Evolutionary conservation across 345 rosid genomes (phyloP).

Genomic region (Pseudoturritis turrita): DNA sequence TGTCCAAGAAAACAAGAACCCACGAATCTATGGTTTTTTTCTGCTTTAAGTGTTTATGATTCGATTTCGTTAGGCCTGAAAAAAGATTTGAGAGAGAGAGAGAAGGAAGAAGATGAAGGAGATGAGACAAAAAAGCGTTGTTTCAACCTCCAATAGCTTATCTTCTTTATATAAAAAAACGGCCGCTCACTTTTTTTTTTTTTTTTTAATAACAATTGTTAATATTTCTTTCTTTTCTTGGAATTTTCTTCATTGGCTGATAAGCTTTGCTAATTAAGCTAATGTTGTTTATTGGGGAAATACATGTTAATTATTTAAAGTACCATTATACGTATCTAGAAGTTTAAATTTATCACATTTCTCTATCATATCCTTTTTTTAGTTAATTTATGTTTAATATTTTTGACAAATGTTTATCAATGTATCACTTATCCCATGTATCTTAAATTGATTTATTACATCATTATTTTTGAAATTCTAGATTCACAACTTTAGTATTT

Average conservation of each 20-base stretch:
- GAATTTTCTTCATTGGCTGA: neutral
- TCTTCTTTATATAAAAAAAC: conserved; percentile 33
- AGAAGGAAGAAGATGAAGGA: neutral
- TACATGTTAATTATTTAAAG: conserved; percentile 11
- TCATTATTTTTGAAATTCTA: too few relatives aligned
- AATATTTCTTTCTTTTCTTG: conserved; percentile 1
- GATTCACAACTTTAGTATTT: too few relatives aligned
- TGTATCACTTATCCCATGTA: neutral
- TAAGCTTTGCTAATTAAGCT: neutral
- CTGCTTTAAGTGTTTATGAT: conserved; percentile 17
- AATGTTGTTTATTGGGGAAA: neutral
- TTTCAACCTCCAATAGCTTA: conserved; percentile 28
- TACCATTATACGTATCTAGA: neutral
- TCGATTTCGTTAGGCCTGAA: conserved; percentile 25
- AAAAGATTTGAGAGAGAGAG: conserved; percentile 16
- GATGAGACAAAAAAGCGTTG: conserved; percentile 30
- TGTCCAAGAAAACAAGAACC: conserved; percentile 4
- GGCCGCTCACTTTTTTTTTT: conserved; percentile 3
- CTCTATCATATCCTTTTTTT: conserved; percentile 8
- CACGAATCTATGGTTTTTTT: neutral
- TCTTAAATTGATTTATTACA: neutral
- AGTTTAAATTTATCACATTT: conserved; percentile 11
- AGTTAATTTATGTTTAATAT: neutral
- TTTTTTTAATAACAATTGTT: too few relatives aligned
- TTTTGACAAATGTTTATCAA: neutral